These are phyloP conservation scores for Phytophthora syringae DNA, from an alignment of 352 stramenopile species.

Conservation along the genomic window DNA sequence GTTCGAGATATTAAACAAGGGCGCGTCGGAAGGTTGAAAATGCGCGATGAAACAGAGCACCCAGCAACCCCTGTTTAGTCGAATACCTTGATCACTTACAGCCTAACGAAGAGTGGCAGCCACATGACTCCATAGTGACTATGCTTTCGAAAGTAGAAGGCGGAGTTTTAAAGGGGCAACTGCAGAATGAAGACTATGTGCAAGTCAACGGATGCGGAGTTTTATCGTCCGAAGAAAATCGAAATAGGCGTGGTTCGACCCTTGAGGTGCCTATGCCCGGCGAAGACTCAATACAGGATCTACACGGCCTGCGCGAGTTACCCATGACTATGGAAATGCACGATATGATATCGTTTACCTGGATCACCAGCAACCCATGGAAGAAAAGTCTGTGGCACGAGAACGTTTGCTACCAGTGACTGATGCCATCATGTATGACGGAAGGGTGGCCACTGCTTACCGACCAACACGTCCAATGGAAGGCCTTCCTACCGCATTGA, in stretches of 20 bases:
- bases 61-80: constrained; percentile 38
- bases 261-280: neutral
- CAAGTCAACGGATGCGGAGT: constrained; percentile 20
- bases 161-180: constrained; percentile 33
- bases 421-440: constrained; percentile 41
- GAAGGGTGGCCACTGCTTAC: constrained; percentile 35
- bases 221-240: neutral
- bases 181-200: constrained; percentile 60
- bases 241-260: neutral
- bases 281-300: no score
- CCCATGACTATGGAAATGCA: constrained; percentile 49
- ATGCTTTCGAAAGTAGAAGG: constrained; percentile 38
- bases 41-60: constrained; percentile 32
- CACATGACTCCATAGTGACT: constrained; percentile 45
- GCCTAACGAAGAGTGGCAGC: constrained; percentile 37
- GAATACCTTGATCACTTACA: constrained; percentile 40
- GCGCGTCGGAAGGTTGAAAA: constrained; percentile 39
- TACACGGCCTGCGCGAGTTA: constrained; percentile 41
- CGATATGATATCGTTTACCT: constrained; percentile 62
- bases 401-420: constrained; percentile 37
- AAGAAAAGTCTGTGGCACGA: constrained; percentile 43
- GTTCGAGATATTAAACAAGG: constrained; percentile 20
- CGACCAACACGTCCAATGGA: neutral
- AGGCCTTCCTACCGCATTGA: neutral
- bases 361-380: constrained; percentile 30